Evolutionary conservation across 768 basidiomycete species (phyloP).

Genomic region (Myochromella boudieri): DNA sequence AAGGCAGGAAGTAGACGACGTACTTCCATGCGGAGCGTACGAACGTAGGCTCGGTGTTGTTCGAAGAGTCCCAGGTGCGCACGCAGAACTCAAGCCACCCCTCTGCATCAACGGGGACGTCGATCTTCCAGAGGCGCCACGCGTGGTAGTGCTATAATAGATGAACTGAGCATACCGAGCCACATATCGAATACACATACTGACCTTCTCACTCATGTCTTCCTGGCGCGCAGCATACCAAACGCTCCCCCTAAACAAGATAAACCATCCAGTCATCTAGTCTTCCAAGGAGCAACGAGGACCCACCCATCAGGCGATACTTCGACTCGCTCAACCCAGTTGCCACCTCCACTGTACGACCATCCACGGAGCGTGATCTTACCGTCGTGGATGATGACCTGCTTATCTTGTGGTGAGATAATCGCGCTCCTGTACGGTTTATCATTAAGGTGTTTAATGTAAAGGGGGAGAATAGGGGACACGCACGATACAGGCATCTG

Average conservation of each 20-base stretch:
- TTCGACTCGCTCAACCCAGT: conserved; percentile 59
- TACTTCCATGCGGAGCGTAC: conserved; percentile 58
- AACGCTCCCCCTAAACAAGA: conserved; percentile 37
- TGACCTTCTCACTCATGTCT: conserved; percentile 48
- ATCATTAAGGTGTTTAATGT: background rate
- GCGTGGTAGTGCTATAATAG: conserved; percentile 47
- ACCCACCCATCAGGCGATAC: conserved; percentile 47
- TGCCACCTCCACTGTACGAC: conserved; percentile 48
- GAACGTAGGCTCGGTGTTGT: conserved; percentile 56
- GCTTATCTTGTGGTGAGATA: conserved; percentile 41
- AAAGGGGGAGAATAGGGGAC: background rate
- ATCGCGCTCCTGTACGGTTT: conserved; percentile 47
- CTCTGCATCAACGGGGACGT: conserved; percentile 51
- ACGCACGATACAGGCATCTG: conserved; percentile 60
- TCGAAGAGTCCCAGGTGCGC: conserved; percentile 57
- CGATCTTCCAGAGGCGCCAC: conserved; percentile 53
- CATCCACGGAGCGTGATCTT: conserved; percentile 41
- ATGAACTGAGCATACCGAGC: background rate
- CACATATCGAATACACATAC: background rate
- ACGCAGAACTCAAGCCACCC: conserved; percentile 59
- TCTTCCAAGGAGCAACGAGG: background rate
- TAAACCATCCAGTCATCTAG: background rate
- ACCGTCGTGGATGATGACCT: conserved; percentile 49
- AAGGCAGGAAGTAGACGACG: background rate
- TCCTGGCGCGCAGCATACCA: conserved; percentile 50